Evolutionary conservation across 495 filamentous ascomycete genomes (phyloP).

Genomic region (Penicillium antarcticum): DNA sequence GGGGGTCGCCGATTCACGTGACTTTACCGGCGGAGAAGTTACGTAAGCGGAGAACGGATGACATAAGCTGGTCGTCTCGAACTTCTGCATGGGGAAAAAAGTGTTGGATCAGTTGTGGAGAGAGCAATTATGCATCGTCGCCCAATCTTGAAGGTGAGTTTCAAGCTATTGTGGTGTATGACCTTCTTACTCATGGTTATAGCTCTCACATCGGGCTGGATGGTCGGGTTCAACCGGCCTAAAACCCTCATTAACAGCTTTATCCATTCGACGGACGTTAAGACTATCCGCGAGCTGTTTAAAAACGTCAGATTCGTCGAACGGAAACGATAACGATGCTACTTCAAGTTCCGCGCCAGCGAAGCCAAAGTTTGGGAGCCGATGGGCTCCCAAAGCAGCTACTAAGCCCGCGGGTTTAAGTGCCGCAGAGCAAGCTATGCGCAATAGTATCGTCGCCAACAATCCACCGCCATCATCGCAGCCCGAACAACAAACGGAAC

Average conservation of each 20-base stretch:
- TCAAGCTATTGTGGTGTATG: neutral
- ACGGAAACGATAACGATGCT: constrained; percentile 7
- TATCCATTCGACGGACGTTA: constrained; percentile 26
- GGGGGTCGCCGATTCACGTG: constrained; percentile 31
- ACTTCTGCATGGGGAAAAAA: constrained; percentile 20
- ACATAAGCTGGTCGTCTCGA: constrained; percentile 11
- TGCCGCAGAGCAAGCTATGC: constrained; percentile 33
- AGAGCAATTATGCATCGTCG: constrained; percentile 33
- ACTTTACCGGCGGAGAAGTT: constrained; percentile 32
- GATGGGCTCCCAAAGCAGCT: constrained; percentile 22
- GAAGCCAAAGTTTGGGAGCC: constrained; percentile 22
- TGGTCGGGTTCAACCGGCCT: constrained; percentile 23
- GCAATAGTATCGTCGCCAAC: constrained; percentile 23
- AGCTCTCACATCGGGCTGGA: constrained; percentile 29
- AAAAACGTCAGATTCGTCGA: constrained; percentile 20
- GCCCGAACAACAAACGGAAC: neutral
- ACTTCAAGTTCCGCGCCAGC: neutral
- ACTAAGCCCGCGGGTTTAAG: constrained; percentile 26
- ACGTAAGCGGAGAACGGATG: constrained; percentile 8
- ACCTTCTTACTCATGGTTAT: neutral
- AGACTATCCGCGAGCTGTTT: constrained; percentile 22
- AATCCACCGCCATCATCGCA: constrained; percentile 1
- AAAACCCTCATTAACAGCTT: constrained; percentile 17
- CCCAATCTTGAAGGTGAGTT: constrained; percentile 34
- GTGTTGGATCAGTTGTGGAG: constrained; percentile 15